These are phyloP conservation scores for Butyriboletus loyo DNA, from an alignment of 768 basidiomycete genomes.

Conservation along the genomic window DNA sequence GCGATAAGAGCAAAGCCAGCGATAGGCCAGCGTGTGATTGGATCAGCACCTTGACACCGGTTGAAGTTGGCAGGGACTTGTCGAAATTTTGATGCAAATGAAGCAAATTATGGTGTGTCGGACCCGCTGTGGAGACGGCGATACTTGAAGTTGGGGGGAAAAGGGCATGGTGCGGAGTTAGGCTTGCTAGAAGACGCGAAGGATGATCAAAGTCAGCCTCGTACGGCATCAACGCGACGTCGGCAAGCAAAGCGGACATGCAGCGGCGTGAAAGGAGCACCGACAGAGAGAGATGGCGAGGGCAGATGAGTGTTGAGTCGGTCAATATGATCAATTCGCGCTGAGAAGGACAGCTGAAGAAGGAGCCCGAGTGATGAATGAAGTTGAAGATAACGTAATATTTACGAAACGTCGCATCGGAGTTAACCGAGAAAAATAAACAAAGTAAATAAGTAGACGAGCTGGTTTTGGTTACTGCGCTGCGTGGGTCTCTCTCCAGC, in stretches of 20 bases:
- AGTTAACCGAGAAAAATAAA: constrained; percentile 21
- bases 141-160: neutral
- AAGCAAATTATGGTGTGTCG: neutral
- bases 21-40: neutral
- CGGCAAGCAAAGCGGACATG: neutral
- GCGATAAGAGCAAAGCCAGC: neutral
- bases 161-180: constrained; percentile 10
- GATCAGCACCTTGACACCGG: neutral
- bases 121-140: neutral
- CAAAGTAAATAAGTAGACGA: constrained; percentile 16
- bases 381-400: constrained; percentile 10
- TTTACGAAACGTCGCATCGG: constrained; percentile 17
- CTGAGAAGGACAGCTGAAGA: neutral
- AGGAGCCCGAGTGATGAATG: neutral
- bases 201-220: neutral
- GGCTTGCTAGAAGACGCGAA: constrained; percentile 1
- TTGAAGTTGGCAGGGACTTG: neutral
- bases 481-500: constrained; percentile 16
- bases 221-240: constrained; percentile 8
- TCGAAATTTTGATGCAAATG: neutral
- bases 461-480: constrained; percentile 8
- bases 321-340: neutral
- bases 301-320: neutral
- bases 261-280: neutral
- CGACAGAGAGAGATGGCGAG: neutral